Evolutionary conservation across 208 protist genomes (phyloP), one percentile per base, ranked within the genome.

Genomic region (Trypanosoma scelopori): DNA sequence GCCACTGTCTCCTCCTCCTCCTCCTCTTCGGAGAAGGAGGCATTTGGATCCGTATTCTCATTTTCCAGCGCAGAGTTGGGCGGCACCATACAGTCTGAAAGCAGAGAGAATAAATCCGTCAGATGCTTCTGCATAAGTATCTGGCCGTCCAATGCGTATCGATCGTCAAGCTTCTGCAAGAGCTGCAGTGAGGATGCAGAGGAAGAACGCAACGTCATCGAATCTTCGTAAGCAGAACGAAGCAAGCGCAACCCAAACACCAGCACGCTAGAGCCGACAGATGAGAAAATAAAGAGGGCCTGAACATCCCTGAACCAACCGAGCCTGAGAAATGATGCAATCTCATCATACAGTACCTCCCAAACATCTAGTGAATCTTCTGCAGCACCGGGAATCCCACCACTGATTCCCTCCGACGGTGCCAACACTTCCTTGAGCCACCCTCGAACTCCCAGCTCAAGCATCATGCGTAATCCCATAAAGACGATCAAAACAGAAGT

Each of bases 291-390:
- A 32, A 66, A 43, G 3, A 74, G 28, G 28, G 43, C 39, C 22
- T 74, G 68, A 9, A 74, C 3, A 35, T 74, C 68, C 22, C 45
- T 46, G 22, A 74, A 50, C 68, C 68, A 66, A 32, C 55, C 39
- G 12, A 56, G 16, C 48, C 37, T 47, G 23, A 74, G 53, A 39
- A 68, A 27, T 11, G 37, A 48, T 30, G 37, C 25, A n/a, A 74
- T 5, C 1, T 22, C 50, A 18, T 15, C 0, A 45, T 74, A 58
- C 4, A 74, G 30, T 5, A 68, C 58, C 16, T 65, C 11, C 49
- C 42, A 68, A 5, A 32, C 13, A 22, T 57, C 62, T 22, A 18
- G 0, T 20, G 13, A 18, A 46, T 43, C n/a, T 30, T 28, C 30
- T 55, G 27, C 35, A 23, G n/a, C 42, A 22, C 12, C 16, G 25